These are phyloP conservation scores for Sparassis latifolia DNA, from an alignment of 1,284 basidiomycete species.

Conservation along the genomic window DNA sequence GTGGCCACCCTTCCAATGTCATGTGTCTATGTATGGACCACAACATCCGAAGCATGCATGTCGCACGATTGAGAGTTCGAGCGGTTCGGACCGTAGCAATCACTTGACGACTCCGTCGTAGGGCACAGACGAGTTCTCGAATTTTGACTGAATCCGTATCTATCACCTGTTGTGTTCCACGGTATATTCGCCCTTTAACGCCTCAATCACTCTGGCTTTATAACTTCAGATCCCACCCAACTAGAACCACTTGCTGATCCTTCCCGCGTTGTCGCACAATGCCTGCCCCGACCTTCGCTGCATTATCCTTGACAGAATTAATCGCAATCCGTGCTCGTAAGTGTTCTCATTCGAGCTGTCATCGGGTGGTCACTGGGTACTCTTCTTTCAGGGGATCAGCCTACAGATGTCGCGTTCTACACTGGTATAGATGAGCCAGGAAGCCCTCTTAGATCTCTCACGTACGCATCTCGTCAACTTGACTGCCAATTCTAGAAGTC, in stretches of 20 bases:
- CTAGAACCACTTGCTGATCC: neutral
- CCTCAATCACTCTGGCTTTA: too few species aligned
- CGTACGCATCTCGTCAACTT: constrained; percentile 1
- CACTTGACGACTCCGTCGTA: too few species aligned
- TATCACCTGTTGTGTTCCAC: too few species aligned
- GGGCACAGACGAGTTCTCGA: too few species aligned
- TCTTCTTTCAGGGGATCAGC: constrained; percentile 4
- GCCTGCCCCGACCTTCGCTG: constrained; percentile 4
- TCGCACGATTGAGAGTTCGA: too few species aligned
- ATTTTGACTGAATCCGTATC: too few species aligned
- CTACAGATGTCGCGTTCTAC: constrained; percentile 7
- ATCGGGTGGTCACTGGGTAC: neutral
- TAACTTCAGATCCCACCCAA: too few species aligned
- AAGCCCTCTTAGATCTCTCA: constrained; percentile 4
- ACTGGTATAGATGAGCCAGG: constrained; percentile 10
- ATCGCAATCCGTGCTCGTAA: constrained; percentile 10
- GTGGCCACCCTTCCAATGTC: too few species aligned
- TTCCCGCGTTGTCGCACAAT: neutral
- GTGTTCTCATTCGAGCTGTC: neutral
- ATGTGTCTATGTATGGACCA: too few species aligned
- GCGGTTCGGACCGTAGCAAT: too few species aligned
- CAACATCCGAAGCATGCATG: too few species aligned
- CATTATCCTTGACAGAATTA: constrained; percentile 9
- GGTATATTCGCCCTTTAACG: too few species aligned
- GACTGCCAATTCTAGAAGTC: neutral